Evolutionary conservation across 2,329 filamentous ascomycete species (phyloP).

Genomic region (Fusarium ramigenum): DNA sequence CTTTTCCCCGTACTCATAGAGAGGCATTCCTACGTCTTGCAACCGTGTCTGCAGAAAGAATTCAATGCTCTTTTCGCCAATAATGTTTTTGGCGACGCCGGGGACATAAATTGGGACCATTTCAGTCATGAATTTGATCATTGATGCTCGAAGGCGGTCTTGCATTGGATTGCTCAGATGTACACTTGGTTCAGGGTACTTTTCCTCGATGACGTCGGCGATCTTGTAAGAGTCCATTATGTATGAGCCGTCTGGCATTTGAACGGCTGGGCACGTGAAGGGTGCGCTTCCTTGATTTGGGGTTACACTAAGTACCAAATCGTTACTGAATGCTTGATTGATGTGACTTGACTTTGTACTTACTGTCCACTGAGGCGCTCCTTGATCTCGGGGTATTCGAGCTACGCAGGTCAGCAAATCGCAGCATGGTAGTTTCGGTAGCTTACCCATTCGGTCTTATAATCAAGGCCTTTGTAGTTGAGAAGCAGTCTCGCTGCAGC

Average conservation of each 20-base stretch:
- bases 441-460: constrained; percentile 30
- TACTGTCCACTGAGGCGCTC: constrained; percentile 14
- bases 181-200: constrained; percentile 60
- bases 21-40: constrained; percentile 25
- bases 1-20: constrained; percentile 22
- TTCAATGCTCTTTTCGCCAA: constrained; percentile 24
- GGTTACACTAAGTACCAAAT: neutral
- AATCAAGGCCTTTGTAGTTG: constrained; percentile 27
- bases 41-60: constrained; percentile 18
- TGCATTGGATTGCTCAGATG: constrained; percentile 6
- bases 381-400: constrained; percentile 29
- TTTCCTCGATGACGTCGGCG: constrained; percentile 65
- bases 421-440: fast-evolving
- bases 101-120: constrained; percentile 26
- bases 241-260: constrained; percentile 63
- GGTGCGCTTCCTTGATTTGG: neutral
- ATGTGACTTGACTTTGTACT: fast-evolving
- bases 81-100: constrained; percentile 8
- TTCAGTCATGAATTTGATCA: constrained; percentile 23
- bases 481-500: constrained; percentile 20
- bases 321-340: neutral
- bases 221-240: constrained; percentile 72
- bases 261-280: constrained; percentile 58
- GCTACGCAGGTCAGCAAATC: neutral
- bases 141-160: neutral